These are phyloP conservation scores for Lagenaria siceraria DNA, from an alignment of 306 rosid genomes.

Conservation along the genomic window DNA sequence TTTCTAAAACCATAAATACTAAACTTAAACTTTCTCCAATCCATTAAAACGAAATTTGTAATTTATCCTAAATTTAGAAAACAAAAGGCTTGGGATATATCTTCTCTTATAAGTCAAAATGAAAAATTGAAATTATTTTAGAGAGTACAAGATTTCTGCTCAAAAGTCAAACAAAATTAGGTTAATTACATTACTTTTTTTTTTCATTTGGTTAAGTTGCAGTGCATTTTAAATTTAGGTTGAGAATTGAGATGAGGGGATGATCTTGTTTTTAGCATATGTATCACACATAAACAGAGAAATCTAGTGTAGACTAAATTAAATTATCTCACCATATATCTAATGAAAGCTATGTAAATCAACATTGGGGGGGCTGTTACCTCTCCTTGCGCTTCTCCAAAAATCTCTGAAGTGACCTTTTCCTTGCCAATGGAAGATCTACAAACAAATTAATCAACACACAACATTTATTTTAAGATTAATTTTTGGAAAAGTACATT, in stretches of 20 bases:
- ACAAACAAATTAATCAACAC: background rate
- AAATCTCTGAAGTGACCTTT: conserved; percentile 32
- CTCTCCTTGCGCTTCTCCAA: conserved; percentile 44
- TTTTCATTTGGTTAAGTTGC: background rate
- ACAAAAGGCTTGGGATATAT: no score
- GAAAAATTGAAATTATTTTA: no score
- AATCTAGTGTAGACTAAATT: background rate
- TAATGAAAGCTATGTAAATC: no score
- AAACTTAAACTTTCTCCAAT: no score
- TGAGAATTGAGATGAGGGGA: background rate
- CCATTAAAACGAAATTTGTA: no score
- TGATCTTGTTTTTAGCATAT: background rate
- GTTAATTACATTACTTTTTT: background rate
- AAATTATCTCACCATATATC: background rate
- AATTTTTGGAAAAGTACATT: background rate
- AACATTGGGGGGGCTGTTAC: conserved; percentile 8
- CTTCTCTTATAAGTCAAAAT: no score
- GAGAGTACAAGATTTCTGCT: background rate
- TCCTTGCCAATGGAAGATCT: conserved; percentile 35
- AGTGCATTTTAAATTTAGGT: background rate
- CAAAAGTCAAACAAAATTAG: background rate
- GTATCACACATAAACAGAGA: background rate
- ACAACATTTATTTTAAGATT: background rate
- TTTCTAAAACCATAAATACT: no score
- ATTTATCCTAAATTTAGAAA: no score